Evolutionary conservation across 2,329 filamentous ascomycete genomes (phyloP).

Genomic region (Neonectria sp.): DNA sequence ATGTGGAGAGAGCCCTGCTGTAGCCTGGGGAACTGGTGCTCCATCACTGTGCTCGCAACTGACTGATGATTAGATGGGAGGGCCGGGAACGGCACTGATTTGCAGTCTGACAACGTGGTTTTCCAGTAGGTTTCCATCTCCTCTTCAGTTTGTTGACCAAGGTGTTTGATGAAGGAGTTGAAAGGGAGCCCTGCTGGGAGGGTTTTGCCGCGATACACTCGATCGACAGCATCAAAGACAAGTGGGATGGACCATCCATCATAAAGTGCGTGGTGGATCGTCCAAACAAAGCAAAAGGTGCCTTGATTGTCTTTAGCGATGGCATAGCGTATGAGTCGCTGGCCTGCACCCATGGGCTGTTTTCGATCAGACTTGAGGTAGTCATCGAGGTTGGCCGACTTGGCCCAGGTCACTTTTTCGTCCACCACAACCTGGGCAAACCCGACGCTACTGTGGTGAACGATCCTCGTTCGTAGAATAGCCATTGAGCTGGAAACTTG

Average conservation of each 20-base stretch:
- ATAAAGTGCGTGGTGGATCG: conserved; percentile 46
- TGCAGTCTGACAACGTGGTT: neutral
- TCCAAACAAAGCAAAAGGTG: conserved; percentile 40
- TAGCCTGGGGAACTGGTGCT: conserved; percentile 7
- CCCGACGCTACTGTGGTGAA: conserved; percentile 57
- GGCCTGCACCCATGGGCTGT: conserved; percentile 56
- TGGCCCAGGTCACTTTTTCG: conserved; percentile 51
- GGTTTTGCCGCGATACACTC: conserved; percentile 14
- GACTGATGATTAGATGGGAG: conserved; percentile 12
- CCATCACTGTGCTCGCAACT: conserved; percentile 5
- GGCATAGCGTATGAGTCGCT: conserved; percentile 58
- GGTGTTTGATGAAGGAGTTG: neutral
- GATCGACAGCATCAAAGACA: conserved; percentile 18
- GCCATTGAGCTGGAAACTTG: conserved; percentile 8
- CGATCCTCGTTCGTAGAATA: conserved; percentile 63
- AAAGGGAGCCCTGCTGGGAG: neutral
- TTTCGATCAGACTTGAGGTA: conserved; percentile 56
- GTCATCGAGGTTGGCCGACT: conserved; percentile 45
- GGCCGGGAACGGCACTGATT: conserved; percentile 22
- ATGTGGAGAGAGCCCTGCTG: neutral
- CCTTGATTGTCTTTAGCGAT: conserved; percentile 47
- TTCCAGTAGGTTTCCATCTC: conserved; percentile 20
- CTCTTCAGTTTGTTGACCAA: neutral
- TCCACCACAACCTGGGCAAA: conserved; percentile 61
- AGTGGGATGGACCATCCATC: conserved; percentile 45